These are phyloP conservation scores for Mycena polygramma DNA, from an alignment of 768 basidiomycete genomes.

Conservation along the genomic window DNA sequence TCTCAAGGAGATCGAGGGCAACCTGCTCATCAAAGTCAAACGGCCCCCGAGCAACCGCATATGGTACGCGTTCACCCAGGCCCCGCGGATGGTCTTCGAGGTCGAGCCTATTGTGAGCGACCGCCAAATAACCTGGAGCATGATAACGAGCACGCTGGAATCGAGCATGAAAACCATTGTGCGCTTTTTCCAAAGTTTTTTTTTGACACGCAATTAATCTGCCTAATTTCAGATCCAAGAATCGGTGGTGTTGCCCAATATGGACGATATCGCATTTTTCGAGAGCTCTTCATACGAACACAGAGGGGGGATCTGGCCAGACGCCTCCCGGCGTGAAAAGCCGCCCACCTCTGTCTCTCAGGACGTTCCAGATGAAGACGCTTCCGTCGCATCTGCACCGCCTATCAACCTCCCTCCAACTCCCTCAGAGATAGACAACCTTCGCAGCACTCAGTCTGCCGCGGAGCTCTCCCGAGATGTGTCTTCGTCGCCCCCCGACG, in stretches of 20 bases:
- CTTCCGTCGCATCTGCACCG: conserved; percentile 55
- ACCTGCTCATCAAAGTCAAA: conserved; percentile 90
- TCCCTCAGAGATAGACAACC: conserved; percentile 32
- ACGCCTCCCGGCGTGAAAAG: conserved; percentile 68
- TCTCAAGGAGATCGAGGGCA: conserved; percentile 91
- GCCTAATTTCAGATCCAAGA: conserved; percentile 79
- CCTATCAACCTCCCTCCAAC: conserved; percentile 40
- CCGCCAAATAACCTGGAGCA: conserved; percentile 92
- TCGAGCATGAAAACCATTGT: conserved; percentile 90
- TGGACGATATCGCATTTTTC: conserved; percentile 98
- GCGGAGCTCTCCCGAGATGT: conserved; percentile 40
- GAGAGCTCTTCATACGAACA: conserved; percentile 74
- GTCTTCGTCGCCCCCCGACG: conserved; percentile 43
- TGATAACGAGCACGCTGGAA: conserved; percentile 93
- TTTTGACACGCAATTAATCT: background rate
- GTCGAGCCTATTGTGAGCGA: conserved; percentile 96
- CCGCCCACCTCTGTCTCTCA: conserved; percentile 39
- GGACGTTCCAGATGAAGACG: conserved; percentile 44
- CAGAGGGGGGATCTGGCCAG: conserved; percentile 92
- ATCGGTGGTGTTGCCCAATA: conserved; percentile 95
- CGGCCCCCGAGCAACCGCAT: conserved; percentile 95
- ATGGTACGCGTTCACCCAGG: conserved; percentile 95
- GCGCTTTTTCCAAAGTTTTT: conserved; percentile 44
- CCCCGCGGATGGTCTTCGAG: conserved; percentile 88
- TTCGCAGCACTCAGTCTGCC: conserved; percentile 47